Conservation (phyloP, 2,329 filamentous ascomycete genomes). For the Penicillium fuscoglaucum region DNA sequence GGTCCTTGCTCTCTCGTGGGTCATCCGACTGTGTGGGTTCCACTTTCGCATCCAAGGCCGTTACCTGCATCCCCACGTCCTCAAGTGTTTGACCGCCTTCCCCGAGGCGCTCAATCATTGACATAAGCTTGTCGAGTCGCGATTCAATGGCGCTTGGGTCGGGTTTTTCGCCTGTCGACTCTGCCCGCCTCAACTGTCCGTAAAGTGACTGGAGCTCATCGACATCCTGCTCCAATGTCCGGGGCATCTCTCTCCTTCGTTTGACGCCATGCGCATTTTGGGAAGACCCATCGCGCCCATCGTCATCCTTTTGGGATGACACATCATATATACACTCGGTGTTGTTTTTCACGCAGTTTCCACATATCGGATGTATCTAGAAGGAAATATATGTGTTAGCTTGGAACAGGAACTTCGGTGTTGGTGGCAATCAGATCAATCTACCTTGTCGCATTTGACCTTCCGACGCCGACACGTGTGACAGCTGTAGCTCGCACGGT, state of each 20-base stretch:
- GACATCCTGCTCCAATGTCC: constrained; percentile 32
- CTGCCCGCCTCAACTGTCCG: constrained; percentile 30
- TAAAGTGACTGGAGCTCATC: constrained; percentile 38
- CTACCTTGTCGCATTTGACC: constrained; percentile 49
- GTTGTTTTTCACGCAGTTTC: constrained; percentile 47
- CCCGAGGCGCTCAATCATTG: constrained; percentile 47
- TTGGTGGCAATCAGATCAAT: background rate
- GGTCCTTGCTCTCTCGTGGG: constrained; percentile 17
- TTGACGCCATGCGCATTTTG: constrained; percentile 36
- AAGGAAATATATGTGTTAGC: background rate
- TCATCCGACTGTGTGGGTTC: constrained; percentile 23
- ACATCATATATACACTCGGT: constrained; percentile 46
- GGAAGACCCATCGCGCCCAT: constrained; percentile 11
- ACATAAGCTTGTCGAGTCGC: constrained; percentile 46
- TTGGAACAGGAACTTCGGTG: background rate
- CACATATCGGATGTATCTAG: constrained; percentile 48
- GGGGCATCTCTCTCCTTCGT: constrained; percentile 35
- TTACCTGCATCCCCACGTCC: constrained; percentile 23
- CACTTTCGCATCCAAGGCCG: constrained; percentile 18
- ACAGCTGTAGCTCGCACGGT: constrained; percentile 50
- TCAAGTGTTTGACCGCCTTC: constrained; percentile 34
- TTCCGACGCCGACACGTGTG: constrained; percentile 49
- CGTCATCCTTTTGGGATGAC: constrained; percentile 29
- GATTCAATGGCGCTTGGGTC: constrained; percentile 44
- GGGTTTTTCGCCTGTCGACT: constrained; percentile 26